Conservation (phyloP, 2,329 filamentous ascomycete species). For the Parascedosporium putredinis region DNA sequence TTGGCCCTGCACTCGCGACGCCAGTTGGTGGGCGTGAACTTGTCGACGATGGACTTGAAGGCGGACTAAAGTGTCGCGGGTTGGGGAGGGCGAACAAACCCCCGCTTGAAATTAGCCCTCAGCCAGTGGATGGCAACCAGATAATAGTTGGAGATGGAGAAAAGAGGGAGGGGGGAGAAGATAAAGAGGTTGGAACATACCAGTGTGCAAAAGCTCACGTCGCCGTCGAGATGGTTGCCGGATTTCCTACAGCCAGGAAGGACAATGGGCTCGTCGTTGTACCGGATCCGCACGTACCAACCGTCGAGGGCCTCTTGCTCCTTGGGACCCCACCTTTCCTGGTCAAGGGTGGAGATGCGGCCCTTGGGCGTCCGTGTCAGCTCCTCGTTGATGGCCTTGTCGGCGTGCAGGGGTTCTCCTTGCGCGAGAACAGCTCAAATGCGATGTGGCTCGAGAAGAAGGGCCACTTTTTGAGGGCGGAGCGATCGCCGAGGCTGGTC, state of each 20-base stretch:
- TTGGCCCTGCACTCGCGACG: constrained; percentile 40
- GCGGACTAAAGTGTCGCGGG: constrained; percentile 45
- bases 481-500: constrained; percentile 67
- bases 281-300: constrained; percentile 82
- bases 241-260: constrained; percentile 69
- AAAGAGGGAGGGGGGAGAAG: background rate
- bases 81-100: no score
- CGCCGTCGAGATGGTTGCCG: constrained; percentile 77
- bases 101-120: no score
- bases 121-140: no score
- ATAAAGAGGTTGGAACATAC: constrained; percentile 31
- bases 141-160: constrained; percentile 7
- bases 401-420: constrained; percentile 13
- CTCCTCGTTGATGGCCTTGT: constrained; percentile 13
- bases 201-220: constrained; percentile 84
- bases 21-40: constrained; percentile 79
- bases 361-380: constrained; percentile 14
- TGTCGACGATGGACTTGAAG: constrained; percentile 88
- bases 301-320: constrained; percentile 55
- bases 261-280: constrained; percentile 75
- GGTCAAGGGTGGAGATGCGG: constrained; percentile 32
- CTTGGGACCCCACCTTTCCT: constrained; percentile 38
- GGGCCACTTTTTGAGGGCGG: constrained; percentile 62
- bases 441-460: constrained; percentile 90
- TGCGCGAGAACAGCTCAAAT: constrained; percentile 71